These are phyloP conservation scores for Musa beccarii DNA, from an alignment of 176 grass and related monocot species.

Conservation along the genomic window DNA sequence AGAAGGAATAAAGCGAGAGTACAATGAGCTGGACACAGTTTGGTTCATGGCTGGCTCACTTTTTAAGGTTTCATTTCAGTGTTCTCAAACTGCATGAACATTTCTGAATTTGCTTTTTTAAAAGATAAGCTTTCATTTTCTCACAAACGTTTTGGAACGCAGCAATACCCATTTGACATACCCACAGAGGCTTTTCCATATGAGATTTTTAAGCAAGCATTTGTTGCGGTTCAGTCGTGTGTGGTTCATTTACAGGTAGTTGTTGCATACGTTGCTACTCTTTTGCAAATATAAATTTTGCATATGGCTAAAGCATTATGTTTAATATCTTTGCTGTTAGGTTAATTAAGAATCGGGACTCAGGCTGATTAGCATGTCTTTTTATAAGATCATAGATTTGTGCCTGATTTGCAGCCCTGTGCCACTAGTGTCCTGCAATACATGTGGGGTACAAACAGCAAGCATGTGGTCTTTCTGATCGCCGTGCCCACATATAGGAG, in stretches of 20 bases:
- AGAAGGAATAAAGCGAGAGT: constrained; percentile 91
- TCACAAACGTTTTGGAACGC: constrained; percentile 18
- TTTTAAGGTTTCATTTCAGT: constrained; percentile 59
- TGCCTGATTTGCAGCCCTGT: too few relatives aligned
- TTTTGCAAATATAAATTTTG: neutral
- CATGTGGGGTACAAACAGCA: too few relatives aligned
- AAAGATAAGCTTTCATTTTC: constrained; percentile 14
- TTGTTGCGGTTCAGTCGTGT: constrained; percentile 97
- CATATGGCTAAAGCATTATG: neutral
- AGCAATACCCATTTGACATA: constrained; percentile 99
- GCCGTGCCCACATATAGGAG: too few relatives aligned
- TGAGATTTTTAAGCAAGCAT: constrained; percentile 98
- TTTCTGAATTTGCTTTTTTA: constrained; percentile 9
- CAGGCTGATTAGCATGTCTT: too few relatives aligned
- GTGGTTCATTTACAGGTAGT: constrained; percentile 98
- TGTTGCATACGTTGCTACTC: neutral
- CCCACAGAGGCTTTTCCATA: constrained; percentile 93
- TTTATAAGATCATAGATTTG: too few relatives aligned
- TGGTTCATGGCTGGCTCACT: constrained; percentile 99
- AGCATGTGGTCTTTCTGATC: too few relatives aligned
- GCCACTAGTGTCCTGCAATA: too few relatives aligned
- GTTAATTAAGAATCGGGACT: too few relatives aligned
- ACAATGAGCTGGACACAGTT: constrained; percentile 86
- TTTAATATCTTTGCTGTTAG: neutral
- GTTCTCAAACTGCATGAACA: constrained; percentile 5